Evolutionary conservation across 352 stramenopile species (phyloP).

Genomic region (Phytophthora ohioensis): DNA sequence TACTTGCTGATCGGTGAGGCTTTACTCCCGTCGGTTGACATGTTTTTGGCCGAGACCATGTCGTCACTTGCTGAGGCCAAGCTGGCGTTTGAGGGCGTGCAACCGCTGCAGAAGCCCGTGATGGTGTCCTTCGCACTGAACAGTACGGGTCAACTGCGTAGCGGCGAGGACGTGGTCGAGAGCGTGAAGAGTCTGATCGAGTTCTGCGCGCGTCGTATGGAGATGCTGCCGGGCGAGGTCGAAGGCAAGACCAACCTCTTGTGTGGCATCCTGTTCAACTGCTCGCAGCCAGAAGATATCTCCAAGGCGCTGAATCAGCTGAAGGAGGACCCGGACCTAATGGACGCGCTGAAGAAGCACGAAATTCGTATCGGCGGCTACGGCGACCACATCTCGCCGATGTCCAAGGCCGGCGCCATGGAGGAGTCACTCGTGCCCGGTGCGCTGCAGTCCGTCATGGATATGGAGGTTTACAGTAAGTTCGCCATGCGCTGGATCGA

Average conservation of each 20-base stretch:
- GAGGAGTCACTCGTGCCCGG: conserved; percentile 79
- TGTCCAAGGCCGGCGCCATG: conserved; percentile 62
- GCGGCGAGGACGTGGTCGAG: conserved; percentile 72
- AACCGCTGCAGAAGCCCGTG: conserved; percentile 67
- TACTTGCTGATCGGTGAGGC: conserved; percentile 85
- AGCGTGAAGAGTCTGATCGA: conserved; percentile 58
- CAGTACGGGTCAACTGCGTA: conserved; percentile 76
- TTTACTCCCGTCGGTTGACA: conserved; percentile 81
- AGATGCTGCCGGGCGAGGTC: conserved; percentile 26
- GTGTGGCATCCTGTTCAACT: conserved; percentile 92
- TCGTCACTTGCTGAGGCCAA: conserved; percentile 88
- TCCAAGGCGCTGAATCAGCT: conserved; percentile 80
- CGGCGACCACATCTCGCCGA: conserved; percentile 88
- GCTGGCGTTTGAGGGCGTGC: conserved; percentile 84
- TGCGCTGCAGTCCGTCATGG: conserved; percentile 75
- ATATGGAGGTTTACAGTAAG: conserved; percentile 71
- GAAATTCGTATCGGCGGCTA: conserved; percentile 81
- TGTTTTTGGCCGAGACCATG: conserved; percentile 92
- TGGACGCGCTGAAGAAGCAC: conserved; percentile 42
- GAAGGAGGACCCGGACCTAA: conserved; percentile 31
- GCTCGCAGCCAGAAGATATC: conserved; percentile 92
- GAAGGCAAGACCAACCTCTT: conserved; percentile 45
- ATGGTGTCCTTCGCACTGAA: conserved; percentile 91
- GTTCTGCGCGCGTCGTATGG: conserved; percentile 38
- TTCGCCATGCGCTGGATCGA: conserved; percentile 85